Evolutionary conservation across 2,329 filamentous ascomycete species (phyloP).

Genomic region (Dothistroma pini): DNA sequence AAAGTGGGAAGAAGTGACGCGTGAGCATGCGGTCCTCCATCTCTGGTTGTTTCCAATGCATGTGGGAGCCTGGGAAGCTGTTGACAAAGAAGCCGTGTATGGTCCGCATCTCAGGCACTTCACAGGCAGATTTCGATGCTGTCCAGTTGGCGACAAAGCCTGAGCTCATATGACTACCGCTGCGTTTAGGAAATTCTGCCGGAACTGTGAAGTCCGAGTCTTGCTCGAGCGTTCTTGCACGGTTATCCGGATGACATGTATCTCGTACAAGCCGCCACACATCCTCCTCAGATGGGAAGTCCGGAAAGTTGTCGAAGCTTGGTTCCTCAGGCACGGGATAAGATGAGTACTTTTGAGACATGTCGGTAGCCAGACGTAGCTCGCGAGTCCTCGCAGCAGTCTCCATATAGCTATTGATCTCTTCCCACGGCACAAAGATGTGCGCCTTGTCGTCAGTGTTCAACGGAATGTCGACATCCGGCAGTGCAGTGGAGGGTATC

Average conservation of each 20-base stretch:
- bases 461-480: slow-evolving; percentile 34
- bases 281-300: not conserved
- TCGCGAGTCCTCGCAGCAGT: not conserved
- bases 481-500: not conserved
- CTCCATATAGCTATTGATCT: slow-evolving; percentile 1
- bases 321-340: not conserved
- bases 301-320: not conserved
- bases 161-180: not conserved
- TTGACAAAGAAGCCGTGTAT: slow-evolving; percentile 44
- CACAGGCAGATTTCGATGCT: slow-evolving; percentile 1
- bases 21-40: slow-evolving; percentile 17
- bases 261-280: slow-evolving; percentile 1
- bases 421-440: slow-evolving; percentile 40
- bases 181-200: not conserved
- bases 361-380: not conserved
- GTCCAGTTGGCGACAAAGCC: slow-evolving; percentile 6
- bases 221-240: not conserved
- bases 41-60: slow-evolving; percentile 1
- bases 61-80: slow-evolving; percentile 1
- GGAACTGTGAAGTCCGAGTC: not conserved
- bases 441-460: slow-evolving; percentile 45
- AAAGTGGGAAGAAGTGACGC: slow-evolving; percentile 42
- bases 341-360: slow-evolving; percentile 3
- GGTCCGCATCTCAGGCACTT: slow-evolving; percentile 32
- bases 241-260: slow-evolving; percentile 1